Conservation (phyloP, 192 early-diverging fungal species). For the Phlyctochytrium arcticum region DNA sequence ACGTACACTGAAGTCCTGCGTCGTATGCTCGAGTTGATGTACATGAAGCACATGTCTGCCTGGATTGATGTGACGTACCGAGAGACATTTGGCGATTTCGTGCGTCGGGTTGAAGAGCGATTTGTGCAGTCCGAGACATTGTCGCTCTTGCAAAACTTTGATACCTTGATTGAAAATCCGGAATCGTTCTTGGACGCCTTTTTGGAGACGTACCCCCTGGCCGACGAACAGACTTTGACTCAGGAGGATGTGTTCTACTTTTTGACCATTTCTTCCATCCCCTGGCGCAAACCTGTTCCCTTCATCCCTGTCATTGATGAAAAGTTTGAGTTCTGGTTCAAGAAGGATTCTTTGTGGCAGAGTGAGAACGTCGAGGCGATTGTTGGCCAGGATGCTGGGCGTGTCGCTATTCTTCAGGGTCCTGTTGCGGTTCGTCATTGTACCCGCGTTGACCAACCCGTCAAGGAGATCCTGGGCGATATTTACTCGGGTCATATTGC, state of each 20-base stretch:
- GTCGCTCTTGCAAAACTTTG: conserved; percentile 64
- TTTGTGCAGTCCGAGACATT: conserved; percentile 56
- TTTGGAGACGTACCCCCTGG: conserved; percentile 64
- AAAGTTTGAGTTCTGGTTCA: conserved; percentile 85
- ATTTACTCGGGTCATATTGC: conserved; percentile 79
- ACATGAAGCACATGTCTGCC: conserved; percentile 60
- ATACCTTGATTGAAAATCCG: conserved; percentile 58
- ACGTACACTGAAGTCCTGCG: conserved; percentile 84
- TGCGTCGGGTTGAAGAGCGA: conserved; percentile 83
- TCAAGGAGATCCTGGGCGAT: conserved; percentile 80
- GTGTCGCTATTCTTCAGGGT: conserved; percentile 85
- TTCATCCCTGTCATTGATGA: conserved; percentile 85
- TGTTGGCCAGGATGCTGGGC: conserved; percentile 75
- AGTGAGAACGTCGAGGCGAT: conserved; percentile 82
- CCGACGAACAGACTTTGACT: conserved; percentile 68
- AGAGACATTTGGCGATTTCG: conserved; percentile 72
- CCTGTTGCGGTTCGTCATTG: conserved; percentile 76
- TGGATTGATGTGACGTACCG: conserved; percentile 78
- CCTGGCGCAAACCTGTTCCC: conserved; percentile 82
- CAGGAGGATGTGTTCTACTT: conserved; percentile 84
- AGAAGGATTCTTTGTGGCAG: conserved; percentile 89
- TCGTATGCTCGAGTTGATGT: conserved; percentile 80
- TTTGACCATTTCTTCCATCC: conserved; percentile 66
- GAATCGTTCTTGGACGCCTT: conserved; percentile 62
- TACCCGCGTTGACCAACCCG: conserved; percentile 74